Percentiles rank a stretch among this genome's conserved stretches.
Conservation (phyloP, 2,329 filamentous ascomycete genomes). For the Lachnellula arida region DNA sequence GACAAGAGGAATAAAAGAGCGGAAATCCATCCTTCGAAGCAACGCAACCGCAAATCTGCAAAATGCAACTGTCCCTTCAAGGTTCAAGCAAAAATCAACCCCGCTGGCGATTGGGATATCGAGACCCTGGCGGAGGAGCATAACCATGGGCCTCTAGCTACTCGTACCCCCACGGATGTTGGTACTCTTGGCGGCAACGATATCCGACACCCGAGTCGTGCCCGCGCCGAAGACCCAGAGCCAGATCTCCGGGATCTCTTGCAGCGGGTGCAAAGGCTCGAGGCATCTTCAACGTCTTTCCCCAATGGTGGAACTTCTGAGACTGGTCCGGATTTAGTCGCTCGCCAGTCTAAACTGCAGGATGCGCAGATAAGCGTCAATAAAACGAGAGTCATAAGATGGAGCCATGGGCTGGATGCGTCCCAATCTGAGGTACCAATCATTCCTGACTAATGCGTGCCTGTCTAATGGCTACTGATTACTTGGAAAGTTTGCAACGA, state of each 20-base stretch:
- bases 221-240: not conserved
- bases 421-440: conserved; percentile 29
- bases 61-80: too few relatives aligned
- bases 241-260: not conserved
- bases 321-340: not conserved
- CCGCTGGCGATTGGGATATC: too few relatives aligned
- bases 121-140: too few relatives aligned
- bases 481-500: not conserved
- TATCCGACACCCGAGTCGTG: not conserved
- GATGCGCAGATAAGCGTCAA: conserved; percentile 32
- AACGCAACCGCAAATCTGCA: too few relatives aligned
- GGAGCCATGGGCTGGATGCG: conserved; percentile 32
- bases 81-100: too few relatives aligned
- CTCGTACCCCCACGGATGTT: too few relatives aligned
- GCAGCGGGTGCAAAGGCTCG: not conserved
- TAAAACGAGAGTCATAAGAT: conserved; percentile 34
- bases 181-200: not conserved
- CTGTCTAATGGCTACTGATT: not conserved
- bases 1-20: too few relatives aligned
- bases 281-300: not conserved
- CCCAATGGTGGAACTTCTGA: not conserved
- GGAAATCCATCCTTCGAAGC: too few relatives aligned
- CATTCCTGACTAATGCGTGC: not conserved
- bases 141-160: too few relatives aligned
- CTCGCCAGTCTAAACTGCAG: not conserved